Conservation (phyloP, 2,329 filamentous ascomycete species). For the Curvularia sp. region DNA sequence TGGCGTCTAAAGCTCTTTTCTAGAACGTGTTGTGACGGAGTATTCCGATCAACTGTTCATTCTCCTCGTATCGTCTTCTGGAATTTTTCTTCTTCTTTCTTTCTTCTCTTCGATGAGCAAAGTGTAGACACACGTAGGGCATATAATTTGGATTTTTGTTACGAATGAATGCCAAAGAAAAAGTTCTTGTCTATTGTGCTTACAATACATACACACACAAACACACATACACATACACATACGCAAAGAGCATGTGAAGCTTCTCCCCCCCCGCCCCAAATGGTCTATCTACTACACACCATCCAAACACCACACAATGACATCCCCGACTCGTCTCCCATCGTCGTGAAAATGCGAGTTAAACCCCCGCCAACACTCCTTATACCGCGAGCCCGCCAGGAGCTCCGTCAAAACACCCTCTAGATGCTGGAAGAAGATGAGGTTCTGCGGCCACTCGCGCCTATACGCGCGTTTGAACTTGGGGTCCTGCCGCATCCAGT, state of each 20-base stretch:
- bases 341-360: slow-evolving; percentile 71
- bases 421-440: slow-evolving; percentile 65
- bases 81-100: too few species aligned
- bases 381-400: slow-evolving; percentile 59
- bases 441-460: slow-evolving; percentile 54
- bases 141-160: neutral
- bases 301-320: slow-evolving; percentile 64
- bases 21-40: too few species aligned
- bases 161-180: neutral
- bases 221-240: neutral
- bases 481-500: slow-evolving; percentile 36
- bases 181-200: neutral
- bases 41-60: too few species aligned
- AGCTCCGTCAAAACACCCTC: slow-evolving; percentile 58
- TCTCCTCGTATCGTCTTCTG: too few species aligned
- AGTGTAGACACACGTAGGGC: neutral
- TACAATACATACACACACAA: neutral
- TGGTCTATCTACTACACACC: slow-evolving; percentile 5
- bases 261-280: neutral
- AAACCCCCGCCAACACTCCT: slow-evolving; percentile 66
- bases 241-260: neutral
- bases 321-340: slow-evolving; percentile 65
- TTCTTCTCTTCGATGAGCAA: neutral
- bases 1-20: slow-evolving; percentile 58
- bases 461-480: slow-evolving; percentile 28